Conservation (phyloP, 2,329 filamentous ascomycete species). For the Lasiodiplodia theobromae region DNA sequence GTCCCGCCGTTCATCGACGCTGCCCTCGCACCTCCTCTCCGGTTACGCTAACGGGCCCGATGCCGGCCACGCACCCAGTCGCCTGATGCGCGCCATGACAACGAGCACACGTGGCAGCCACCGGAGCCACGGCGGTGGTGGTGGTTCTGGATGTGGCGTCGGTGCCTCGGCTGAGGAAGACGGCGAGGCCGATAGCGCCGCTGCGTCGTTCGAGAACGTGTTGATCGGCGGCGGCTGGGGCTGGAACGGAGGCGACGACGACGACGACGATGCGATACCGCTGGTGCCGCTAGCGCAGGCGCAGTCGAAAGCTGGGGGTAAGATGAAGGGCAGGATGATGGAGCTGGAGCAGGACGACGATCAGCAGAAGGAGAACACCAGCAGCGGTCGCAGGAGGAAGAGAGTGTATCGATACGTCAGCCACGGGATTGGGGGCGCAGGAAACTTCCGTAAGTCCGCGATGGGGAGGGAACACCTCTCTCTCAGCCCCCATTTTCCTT, state of each 20-base stretch:
- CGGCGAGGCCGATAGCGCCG: neutral
- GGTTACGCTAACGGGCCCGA: slow-evolving; percentile 3
- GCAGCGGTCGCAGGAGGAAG: neutral
- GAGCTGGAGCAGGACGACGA: neutral
- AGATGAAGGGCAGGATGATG: neutral
- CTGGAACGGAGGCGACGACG: too few relatives aligned
- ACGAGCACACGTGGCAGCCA: neutral
- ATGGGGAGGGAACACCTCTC: neutral
- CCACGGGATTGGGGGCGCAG: slow-evolving; percentile 23
- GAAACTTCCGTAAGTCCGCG: slow-evolving; percentile 18
- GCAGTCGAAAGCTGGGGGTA: neutral
- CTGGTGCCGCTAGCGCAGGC: neutral
- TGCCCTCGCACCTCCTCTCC: neutral
- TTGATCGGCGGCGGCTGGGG: neutral
- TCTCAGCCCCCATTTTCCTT: neutral
- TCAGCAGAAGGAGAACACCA: neutral
- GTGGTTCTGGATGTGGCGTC: too few relatives aligned
- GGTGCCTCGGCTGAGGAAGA: neutral
- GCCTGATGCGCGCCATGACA: neutral
- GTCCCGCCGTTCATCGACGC: neutral
- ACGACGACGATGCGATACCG: slow-evolving; percentile 13
- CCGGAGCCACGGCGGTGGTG: too few relatives aligned
- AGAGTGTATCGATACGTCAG: slow-evolving; percentile 18
- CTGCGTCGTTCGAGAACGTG: neutral
- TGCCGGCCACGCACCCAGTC: slow-evolving; percentile 1